Conservation (phyloP, 352 stramenopile species). For the Thalassiosira livingstoniorum region DNA sequence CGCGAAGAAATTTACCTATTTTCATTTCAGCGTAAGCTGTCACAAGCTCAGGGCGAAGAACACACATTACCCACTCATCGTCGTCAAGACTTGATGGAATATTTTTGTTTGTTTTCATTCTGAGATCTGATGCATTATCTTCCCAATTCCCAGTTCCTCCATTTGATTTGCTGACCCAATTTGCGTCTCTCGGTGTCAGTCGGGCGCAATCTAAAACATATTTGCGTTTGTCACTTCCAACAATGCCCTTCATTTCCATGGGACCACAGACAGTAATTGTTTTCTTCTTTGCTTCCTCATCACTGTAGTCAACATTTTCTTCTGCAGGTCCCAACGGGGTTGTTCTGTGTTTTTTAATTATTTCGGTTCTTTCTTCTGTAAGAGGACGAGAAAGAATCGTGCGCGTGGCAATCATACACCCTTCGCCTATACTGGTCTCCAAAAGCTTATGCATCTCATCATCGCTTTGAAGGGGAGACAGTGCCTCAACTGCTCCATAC, state of each 20-base stretch:
- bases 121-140: slow-evolving; percentile 4
- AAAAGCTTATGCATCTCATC: slow-evolving; percentile 93
- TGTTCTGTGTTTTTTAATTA: slow-evolving; percentile 58
- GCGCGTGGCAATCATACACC: slow-evolving; percentile 74
- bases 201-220: slow-evolving; percentile 96
- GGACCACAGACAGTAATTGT: slow-evolving; percentile 89
- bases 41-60: slow-evolving; percentile 93
- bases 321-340: slow-evolving; percentile 5
- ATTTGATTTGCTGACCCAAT: slow-evolving; percentile 85
- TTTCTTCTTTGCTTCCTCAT: slow-evolving; percentile 44
- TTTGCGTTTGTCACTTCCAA: slow-evolving; percentile 90
- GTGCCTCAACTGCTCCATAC: slow-evolving; percentile 94
- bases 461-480: slow-evolving; percentile 83
- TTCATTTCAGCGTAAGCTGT: slow-evolving; percentile 91
- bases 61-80: slow-evolving; percentile 89
- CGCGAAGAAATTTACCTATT: slow-evolving; percentile 81
- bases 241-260: slow-evolving; percentile 95
- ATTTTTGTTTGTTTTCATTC: slow-evolving; percentile 10
- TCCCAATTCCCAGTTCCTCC: slow-evolving; percentile 86
- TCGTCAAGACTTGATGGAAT: slow-evolving; percentile 73
- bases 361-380: slow-evolving; percentile 65
- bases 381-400: slow-evolving; percentile 64
- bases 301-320: slow-evolving; percentile 37
- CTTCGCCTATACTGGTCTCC: slow-evolving; percentile 72
- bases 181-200: slow-evolving; percentile 94